A percentile compares a stretch with the other conserved stretches of the same genome.
Evolutionary conservation across 805 yeast genomes (phyloP).

Genomic region (Pichia pseudocactophila): DNA sequence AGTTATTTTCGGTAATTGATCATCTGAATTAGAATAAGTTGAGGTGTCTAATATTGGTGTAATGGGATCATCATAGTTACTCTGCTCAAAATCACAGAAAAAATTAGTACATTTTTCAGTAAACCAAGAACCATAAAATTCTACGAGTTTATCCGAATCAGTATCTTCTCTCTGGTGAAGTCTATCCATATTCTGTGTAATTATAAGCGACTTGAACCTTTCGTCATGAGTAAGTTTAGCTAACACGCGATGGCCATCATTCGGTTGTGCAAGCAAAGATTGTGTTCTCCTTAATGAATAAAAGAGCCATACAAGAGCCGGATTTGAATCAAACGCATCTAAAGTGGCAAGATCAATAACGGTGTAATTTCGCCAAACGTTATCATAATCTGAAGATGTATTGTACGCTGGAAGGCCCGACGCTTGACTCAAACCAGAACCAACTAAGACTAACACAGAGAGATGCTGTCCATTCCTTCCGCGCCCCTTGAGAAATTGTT

Average conservation of each 20-base stretch:
- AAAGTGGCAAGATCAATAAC: constrained; percentile 86
- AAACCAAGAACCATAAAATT: constrained; percentile 75
- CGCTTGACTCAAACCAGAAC: constrained; percentile 74
- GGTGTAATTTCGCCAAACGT: constrained; percentile 59
- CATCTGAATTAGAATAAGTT: constrained; percentile 8
- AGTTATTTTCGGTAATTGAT: constrained; percentile 30
- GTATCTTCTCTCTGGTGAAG: constrained; percentile 61
- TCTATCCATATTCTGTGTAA: constrained; percentile 83
- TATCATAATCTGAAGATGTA: constrained; percentile 51
- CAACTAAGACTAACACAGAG: constrained; percentile 48
- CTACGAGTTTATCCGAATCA: constrained; percentile 41
- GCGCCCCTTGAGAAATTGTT: constrained; percentile 18
- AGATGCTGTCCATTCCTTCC: constrained; percentile 28
- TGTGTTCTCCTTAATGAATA: constrained; percentile 59
- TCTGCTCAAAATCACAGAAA: constrained; percentile 48
- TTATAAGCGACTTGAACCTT: constrained; percentile 42
- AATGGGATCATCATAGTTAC: constrained; percentile 49
- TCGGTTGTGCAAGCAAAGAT: constrained; percentile 64
- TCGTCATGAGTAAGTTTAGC: constrained; percentile 47
- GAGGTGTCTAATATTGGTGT: constrained; percentile 28
- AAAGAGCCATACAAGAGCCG: constrained; percentile 86
- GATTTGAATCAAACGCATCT: constrained; percentile 77
- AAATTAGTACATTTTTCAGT: constrained; percentile 68
- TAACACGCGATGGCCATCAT: constrained; percentile 62
- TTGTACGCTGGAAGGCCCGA: constrained; percentile 73